Evolutionary conservation across 2,329 filamentous ascomycete genomes (phyloP), one percentile per base, ranked within the genome.

Genomic region (Exophiala aquamarina): DNA sequence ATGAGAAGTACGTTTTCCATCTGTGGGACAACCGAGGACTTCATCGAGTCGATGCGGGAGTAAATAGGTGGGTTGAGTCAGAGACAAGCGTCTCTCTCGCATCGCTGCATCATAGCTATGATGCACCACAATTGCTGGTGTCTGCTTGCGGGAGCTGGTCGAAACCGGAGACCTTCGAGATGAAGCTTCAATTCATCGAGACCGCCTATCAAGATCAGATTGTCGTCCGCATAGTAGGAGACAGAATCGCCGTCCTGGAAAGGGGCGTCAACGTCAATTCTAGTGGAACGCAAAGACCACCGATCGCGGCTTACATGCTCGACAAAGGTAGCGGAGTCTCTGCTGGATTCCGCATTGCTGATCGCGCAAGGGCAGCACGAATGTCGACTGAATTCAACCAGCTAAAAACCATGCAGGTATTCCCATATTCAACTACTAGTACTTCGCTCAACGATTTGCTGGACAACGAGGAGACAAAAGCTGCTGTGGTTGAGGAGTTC

Each of bases 261-360:
- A 28, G 38, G n/a, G 20, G 38, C 15, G 38, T 41, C 18, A 41
- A 41, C 28, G 38, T 41, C 18, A 41, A 41, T 26, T 41, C 38
- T 26, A 9, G 28, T 18, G 23, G 18, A 13, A 29, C 38, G 13
- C 19, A 41, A 28, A 17, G 38, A 11, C 38, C 38, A 4, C 19
- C 38, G 5, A 29, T 41, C 9, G 35, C 17, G 19, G 35, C 35
- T 9, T 20, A 20, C 17, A 19, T 19, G 13, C 35, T 38, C n/a
- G 35, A 38, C 4, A 38, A 19, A 20, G 35, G 35, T 4, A 38
- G 15, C 7, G 35, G 35, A 19, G 11, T 7, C 20, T 41, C 19
- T 15, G 38, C 18, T 13, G 38, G 38, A 4, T 11, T 28, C 4
- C 8, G 14, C 8, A 26, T 41, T 26, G 28, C 19, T 14, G 23